Conservation (phyloP, 257 asterid species). For the Fraxinus americana region DNA sequence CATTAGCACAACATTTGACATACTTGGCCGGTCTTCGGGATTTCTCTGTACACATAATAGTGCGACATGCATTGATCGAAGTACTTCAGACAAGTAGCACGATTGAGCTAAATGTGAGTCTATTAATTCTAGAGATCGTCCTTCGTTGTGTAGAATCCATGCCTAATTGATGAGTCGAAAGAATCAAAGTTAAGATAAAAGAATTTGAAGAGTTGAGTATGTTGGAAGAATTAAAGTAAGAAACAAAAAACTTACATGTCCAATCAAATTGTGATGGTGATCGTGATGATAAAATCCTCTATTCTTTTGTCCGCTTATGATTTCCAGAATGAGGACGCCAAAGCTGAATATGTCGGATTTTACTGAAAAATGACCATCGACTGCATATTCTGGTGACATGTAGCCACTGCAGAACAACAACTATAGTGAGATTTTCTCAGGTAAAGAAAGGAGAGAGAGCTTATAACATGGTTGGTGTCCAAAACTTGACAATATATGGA, state of each 20-base stretch:
- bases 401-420: slow-evolving; percentile 25
- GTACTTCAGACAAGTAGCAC: slow-evolving; percentile 13
- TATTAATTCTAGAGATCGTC: slow-evolving; percentile 25
- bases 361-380: slow-evolving; percentile 29
- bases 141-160: slow-evolving; percentile 33
- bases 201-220: neutral
- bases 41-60: slow-evolving; percentile 29
- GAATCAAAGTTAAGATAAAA: neutral
- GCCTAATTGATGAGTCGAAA: slow-evolving; percentile 12
- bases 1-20: slow-evolving; percentile 34
- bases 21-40: slow-evolving; percentile 31
- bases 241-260: slow-evolving; percentile 18
- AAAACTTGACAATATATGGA: neutral
- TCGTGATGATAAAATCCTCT: slow-evolving; percentile 26
- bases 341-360: slow-evolving; percentile 31
- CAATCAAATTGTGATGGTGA: slow-evolving; percentile 29
- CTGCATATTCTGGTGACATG: slow-evolving; percentile 29
- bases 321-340: slow-evolving; percentile 28
- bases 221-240: neutral
- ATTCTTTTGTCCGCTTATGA: slow-evolving; percentile 25
- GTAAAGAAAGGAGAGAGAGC: neutral
- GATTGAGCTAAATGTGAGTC: slow-evolving; percentile 13
- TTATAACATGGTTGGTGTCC: neutral
- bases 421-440: neutral
- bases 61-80: slow-evolving; percentile 29